Base-by-base conservation (phyloP, 2,329 filamentous ascomycete species). In the Fusarium sp. region DNA sequence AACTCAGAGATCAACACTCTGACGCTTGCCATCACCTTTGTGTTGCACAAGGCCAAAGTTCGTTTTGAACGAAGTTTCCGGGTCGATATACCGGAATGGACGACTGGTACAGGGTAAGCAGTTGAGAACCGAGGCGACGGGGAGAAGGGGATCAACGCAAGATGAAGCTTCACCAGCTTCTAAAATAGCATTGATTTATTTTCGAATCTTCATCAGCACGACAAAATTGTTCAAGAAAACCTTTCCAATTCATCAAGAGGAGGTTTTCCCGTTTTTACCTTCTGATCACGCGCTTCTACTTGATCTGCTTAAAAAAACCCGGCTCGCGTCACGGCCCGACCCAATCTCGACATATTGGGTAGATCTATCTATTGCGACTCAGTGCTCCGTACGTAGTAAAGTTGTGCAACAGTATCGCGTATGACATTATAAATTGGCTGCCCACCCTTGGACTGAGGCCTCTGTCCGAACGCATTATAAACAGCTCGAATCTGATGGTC, bases 231-330 rank as follows among this genome's bases (percentile, higher is more conserved):
- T 39, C 48, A 51, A 47, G 30, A 35, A 35, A 32, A 32, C 14
- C 30, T 41, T 32, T 32, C 23, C 25, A 20, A 20, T 41, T 19
- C 14, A 23, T 23, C 4, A 30, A 41, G 13, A 40, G n/a, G 11
- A 5, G 4, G 7, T 41, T 5, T 23, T 33, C 20, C 15, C 19
- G 20, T 10, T 23, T 41, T 32, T 8, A n/a, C 20, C 27, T 14
- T 20, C 37, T 14, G n/a, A 33, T 22, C 8, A 13, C 37, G n/a
- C 48, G 19, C 19, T 51, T 51, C 25, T 51, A 22, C 48, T 49
- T 51, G 48, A 51, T 23, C 48, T 32, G 48, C 14, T 41, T 6
- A 15, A 51, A 51, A 14, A 15, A 50, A 50, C 11, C n/a, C 48
- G 13, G n/a, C 15, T 15, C 35, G 46, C 46, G 15, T 48, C 20